Conservation (phyloP, 768 basidiomycete genomes). For the Boletus speciosus region DNA sequence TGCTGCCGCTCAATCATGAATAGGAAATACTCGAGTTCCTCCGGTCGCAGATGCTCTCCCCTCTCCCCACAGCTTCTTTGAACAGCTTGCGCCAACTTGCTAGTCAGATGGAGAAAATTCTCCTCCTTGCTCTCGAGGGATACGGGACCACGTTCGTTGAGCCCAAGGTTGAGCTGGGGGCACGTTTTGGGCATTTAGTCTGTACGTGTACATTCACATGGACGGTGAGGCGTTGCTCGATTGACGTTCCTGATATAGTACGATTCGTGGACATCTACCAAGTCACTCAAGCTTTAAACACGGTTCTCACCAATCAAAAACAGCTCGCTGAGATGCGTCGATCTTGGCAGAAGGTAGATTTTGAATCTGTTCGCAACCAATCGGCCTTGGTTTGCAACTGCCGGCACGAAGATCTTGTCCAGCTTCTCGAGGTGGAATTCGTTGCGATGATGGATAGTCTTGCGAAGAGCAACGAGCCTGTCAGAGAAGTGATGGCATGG, state of each 20-base stretch:
- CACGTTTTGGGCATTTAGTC: constrained; percentile 87
- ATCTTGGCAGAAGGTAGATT: constrained; percentile 86
- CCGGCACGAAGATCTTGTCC: constrained; percentile 83
- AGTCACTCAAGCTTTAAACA: constrained; percentile 83
- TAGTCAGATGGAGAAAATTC: constrained; percentile 88
- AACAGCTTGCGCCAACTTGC: constrained; percentile 76
- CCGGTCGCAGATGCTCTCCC: constrained; percentile 78
- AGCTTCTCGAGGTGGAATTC: constrained; percentile 83
- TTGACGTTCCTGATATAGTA: constrained; percentile 43
- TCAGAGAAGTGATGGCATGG: constrained; percentile 86
- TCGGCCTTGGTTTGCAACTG: constrained; percentile 93
- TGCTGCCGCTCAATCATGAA: constrained; percentile 19
- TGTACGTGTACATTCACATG: constrained; percentile 46
- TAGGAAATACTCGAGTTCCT: constrained; percentile 87
- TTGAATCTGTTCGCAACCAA: constrained; percentile 88
- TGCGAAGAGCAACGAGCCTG: constrained; percentile 71
- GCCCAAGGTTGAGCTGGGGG: constrained; percentile 87
- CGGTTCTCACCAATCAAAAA: constrained; percentile 85
- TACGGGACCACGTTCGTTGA: constrained; percentile 89
- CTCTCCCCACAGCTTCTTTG: constrained; percentile 64
- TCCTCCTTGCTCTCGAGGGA: constrained; percentile 73
- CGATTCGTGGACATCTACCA: constrained; percentile 91
- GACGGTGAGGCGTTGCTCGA: background rate
- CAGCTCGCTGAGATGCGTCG: constrained; percentile 82
- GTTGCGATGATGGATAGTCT: constrained; percentile 71